A percentile compares a stretch with the other conserved stretches of the same genome.
Evolutionary conservation across 2,329 filamentous ascomycete species (phyloP).

Genomic region (Talaromyces pinophilus): DNA sequence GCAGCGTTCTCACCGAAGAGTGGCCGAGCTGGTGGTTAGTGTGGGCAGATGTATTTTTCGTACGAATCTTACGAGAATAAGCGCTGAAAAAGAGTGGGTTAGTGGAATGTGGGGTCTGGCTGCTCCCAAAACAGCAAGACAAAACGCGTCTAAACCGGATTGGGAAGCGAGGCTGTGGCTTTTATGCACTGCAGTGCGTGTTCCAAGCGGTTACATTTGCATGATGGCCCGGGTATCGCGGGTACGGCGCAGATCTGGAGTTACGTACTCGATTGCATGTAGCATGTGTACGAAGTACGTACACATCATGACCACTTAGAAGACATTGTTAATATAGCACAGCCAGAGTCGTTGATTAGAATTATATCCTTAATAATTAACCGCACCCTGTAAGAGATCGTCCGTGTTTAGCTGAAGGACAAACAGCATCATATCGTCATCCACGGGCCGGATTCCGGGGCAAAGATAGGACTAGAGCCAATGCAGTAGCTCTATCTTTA

Average conservation of each 20-base stretch:
- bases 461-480: neutral
- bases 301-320: neutral
- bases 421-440: neutral
- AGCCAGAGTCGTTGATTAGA: neutral
- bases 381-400: neutral
- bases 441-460: slow-evolving; percentile 1
- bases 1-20: slow-evolving; percentile 7
- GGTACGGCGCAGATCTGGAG: slow-evolving; percentile 18
- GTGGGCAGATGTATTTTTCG: slow-evolving; percentile 23
- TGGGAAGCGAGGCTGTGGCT: slow-evolving; percentile 7
- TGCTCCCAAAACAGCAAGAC: neutral
- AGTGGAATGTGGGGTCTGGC: slow-evolving; percentile 41
- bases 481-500: neutral
- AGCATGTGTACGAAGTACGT: neutral
- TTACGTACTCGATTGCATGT: neutral
- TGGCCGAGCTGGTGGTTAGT: slow-evolving; percentile 24
- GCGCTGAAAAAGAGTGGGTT: slow-evolving; percentile 24
- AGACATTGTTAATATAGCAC: neutral
- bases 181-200: slow-evolving; percentile 13
- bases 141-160: neutral
- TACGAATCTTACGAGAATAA: slow-evolving; percentile 21
- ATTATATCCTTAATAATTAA: neutral
- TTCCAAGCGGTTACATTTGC: slow-evolving; percentile 4
- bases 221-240: slow-evolving; percentile 23
- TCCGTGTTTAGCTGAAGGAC: neutral